These are phyloP conservation scores for Margaritispora aquatica DNA, from an alignment of 495 filamentous ascomycete genomes.

Conservation along the genomic window DNA sequence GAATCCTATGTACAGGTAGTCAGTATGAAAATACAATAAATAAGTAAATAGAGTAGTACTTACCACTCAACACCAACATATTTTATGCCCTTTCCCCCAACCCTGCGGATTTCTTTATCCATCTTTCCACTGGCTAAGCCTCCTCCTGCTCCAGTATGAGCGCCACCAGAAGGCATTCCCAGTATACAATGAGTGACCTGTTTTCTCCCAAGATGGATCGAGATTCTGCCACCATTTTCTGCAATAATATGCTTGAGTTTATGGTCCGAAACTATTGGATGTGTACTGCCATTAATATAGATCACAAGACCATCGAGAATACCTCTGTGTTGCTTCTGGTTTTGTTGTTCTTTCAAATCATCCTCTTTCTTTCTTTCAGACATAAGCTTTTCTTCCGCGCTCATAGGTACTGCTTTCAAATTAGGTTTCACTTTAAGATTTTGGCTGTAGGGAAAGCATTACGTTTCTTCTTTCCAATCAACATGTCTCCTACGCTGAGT, in stretches of 20 bases:
- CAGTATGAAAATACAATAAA: neutral
- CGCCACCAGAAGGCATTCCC: conserved; percentile 41
- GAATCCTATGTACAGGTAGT: conserved; percentile 41
- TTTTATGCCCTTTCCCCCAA: conserved; percentile 63
- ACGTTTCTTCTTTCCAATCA: conserved; percentile 19
- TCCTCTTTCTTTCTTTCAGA: conserved; percentile 31
- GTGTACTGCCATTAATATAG: conserved; percentile 86
- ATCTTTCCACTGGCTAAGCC: conserved; percentile 76
- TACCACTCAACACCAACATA: conserved; percentile 83
- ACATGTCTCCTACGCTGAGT: conserved; percentile 42
- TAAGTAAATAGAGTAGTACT: conserved; percentile 25
- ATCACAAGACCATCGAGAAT: conserved; percentile 65
- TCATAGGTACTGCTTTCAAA: conserved; percentile 7
- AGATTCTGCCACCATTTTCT: conserved; percentile 62
- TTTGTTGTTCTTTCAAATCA: conserved; percentile 23
- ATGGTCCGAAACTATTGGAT: conserved; percentile 78
- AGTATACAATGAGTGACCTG: conserved; percentile 85
- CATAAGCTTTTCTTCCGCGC: conserved; percentile 27
- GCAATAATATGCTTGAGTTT: conserved; percentile 73
- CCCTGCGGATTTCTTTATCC: conserved; percentile 67
- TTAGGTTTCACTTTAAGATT: neutral
- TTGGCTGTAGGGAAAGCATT: neutral
- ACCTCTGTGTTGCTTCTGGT: conserved; percentile 19
- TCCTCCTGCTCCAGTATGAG: conserved; percentile 47
- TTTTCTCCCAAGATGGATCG: conserved; percentile 60